phyloP scores from a whole-genome alignment of 768 basidiomycete species.

The Megacollybia marginata region DNA sequence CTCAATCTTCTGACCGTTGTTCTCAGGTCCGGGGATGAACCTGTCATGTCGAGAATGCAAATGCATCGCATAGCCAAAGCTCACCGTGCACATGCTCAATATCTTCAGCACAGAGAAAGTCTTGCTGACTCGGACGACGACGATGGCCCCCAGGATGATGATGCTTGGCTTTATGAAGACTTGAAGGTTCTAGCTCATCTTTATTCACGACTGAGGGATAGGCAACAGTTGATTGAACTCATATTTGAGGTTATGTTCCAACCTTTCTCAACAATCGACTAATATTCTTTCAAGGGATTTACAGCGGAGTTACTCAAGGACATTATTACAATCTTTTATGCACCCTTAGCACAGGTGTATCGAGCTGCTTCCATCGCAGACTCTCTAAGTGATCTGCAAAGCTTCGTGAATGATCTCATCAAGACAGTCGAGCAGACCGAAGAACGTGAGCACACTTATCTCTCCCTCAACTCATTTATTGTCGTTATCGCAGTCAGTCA shows the following conservation, averaged over 20 bases:
- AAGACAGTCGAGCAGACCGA: constrained; percentile 89
- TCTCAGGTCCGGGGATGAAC: constrained; percentile 71
- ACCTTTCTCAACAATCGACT: background rate
- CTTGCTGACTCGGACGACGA: constrained; percentile 86
- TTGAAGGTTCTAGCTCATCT: constrained; percentile 72
- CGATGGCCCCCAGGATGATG: constrained; percentile 88
- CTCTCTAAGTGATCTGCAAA: constrained; percentile 86
- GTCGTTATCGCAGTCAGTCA: constrained; percentile 53
- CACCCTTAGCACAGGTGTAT: constrained; percentile 95
- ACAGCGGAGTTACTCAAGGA: constrained; percentile 95
- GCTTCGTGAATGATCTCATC: constrained; percentile 92
- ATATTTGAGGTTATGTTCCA: constrained; percentile 68
- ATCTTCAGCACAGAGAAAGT: constrained; percentile 51
- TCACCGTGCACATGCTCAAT: constrained; percentile 71
- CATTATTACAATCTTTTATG: constrained; percentile 97
- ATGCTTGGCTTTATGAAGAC: constrained; percentile 96
- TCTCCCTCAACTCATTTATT: background rate
- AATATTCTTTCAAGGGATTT: constrained; percentile 52
- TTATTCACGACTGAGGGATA: constrained; percentile 74
- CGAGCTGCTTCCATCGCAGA: constrained; percentile 95
- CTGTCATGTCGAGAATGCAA: constrained; percentile 67
- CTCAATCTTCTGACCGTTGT: constrained; percentile 75
- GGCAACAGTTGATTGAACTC: constrained; percentile 86
- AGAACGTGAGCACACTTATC: constrained; percentile 52
- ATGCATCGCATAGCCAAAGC: constrained; percentile 75